Base-by-base conservation (phyloP, 805 yeast genomes). In the Pichia sporocuriosa region DNA sequence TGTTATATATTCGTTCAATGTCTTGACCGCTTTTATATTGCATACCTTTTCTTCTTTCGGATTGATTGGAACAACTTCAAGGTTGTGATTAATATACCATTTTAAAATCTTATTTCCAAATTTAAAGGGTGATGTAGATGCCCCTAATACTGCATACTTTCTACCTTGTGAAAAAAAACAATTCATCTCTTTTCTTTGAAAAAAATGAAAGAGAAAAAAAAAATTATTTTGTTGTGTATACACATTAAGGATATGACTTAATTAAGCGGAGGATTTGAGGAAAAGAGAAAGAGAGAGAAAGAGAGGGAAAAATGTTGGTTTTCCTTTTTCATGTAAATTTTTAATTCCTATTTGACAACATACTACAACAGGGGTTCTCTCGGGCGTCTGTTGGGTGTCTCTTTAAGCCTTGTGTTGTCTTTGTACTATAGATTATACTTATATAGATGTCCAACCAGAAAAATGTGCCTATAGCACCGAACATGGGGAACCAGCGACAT, bases 11-110 rank as follows among this genome's bases (percentile, higher is more conserved):
- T 33, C 36, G 13, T 35, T 38, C 16, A 45, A 58, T 7, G 48
- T 29, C 7, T 38, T 45, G 12, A 35, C 39, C 9, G 47, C 42
- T 51, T 34, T 55, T 39, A 31, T 10, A 5, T 39, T 50, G 6
- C 44, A 39, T 27, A 84, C 75, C 39, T 62, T 66, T 4, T 58
- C 53, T 8, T 71, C 66, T 21, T 65, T 66, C 3, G 86, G 86
- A 54, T 84, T 84, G 41, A 84, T 65, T 11, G 90, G 88, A 4
- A 72, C 64, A 1, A 73, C 88, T 0, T 81, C 75, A 29, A 86
- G 59, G 2, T 66, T 61, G 43, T 73, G 81, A 35, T 58, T 56
- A 9, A 69, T 44, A 54, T 85, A 84, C 94, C 94, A 85, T 29
- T 65, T 59, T 17, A 81, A 58, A 23, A 85, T 81, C 57, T 77